Conservation (phyloP, 2,329 filamentous ascomycete species). For the Cordyceps fumosorosea region DNA sequence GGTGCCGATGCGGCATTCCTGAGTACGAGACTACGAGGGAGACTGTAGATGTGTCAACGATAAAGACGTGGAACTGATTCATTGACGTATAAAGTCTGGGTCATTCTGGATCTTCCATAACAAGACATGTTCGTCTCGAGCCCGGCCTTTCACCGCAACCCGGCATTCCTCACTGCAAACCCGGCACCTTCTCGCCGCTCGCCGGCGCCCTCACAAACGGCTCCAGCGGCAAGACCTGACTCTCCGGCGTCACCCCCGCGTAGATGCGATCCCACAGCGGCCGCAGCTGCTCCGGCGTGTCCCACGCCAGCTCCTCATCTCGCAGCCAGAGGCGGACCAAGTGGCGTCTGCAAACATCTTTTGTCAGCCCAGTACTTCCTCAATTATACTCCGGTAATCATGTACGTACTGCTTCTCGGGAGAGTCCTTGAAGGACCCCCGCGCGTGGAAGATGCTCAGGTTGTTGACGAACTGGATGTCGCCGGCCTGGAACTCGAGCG, state of each 20-base stretch:
- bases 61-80: too few species aligned
- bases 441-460: slow-evolving; percentile 45
- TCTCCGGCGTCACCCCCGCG: slow-evolving; percentile 42
- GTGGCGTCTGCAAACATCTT: slow-evolving; percentile 30
- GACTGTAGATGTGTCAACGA: neutral
- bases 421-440: slow-evolving; percentile 42
- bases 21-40: slow-evolving; percentile 5
- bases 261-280: slow-evolving; percentile 48
- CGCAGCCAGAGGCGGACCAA: slow-evolving; percentile 44
- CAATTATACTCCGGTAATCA: too few species aligned
- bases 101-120: too few species aligned
- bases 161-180: neutral
- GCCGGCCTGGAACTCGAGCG: slow-evolving; percentile 41
- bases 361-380: too few species aligned
- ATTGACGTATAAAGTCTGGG: too few species aligned
- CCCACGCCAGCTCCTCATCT: slow-evolving; percentile 43
- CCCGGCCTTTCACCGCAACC: neutral
- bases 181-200: neutral
- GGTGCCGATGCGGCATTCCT: slow-evolving; percentile 16
- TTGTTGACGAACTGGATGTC: slow-evolving; percentile 53
- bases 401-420: slow-evolving; percentile 37
- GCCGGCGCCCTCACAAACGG: slow-evolving; percentile 23
- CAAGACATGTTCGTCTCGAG: too few species aligned
- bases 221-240: slow-evolving; percentile 50
- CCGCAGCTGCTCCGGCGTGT: slow-evolving; percentile 37